phyloP scores from a whole-genome alignment of 768 basidiomycete species.

The Lepiota subincarnata region DNA sequence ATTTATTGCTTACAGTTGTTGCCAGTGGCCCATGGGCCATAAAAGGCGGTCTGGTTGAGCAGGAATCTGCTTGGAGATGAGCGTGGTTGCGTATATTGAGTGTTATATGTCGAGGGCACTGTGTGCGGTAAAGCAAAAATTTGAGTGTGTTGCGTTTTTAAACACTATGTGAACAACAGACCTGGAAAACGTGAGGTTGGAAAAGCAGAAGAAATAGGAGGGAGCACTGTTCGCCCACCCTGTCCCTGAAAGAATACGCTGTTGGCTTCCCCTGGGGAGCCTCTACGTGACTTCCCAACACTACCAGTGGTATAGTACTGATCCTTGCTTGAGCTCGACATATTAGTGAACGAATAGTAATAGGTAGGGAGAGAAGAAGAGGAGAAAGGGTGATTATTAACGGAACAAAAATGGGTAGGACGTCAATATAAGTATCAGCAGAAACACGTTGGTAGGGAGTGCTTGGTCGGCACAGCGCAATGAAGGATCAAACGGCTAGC shows the following conservation, averaged over 20 bases:
- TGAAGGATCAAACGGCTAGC: conserved; percentile 39
- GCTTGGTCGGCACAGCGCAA: conserved; percentile 16
- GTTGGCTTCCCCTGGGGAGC: conserved; percentile 64
- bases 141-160: conserved; percentile 51
- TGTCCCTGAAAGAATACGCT: conserved; percentile 69
- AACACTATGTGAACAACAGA: conserved; percentile 63
- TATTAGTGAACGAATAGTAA: conserved; percentile 59
- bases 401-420: conserved; percentile 36
- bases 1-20: conserved; percentile 28
- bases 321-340: conserved; percentile 69
- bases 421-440: conserved; percentile 37
- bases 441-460: conserved; percentile 20
- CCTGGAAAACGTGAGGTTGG: conserved; percentile 89
- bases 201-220: conserved; percentile 81
- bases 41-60: conserved; percentile 36
- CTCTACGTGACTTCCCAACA: conserved; percentile 64
- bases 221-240: conserved; percentile 87
- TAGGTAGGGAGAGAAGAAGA: conserved; percentile 46
- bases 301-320: conserved; percentile 61
- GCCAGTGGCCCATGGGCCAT: conserved; percentile 34
- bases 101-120: conserved; percentile 59
- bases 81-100: conserved; percentile 61
- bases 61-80: conserved; percentile 54
- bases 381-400: conserved; percentile 43
- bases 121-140: conserved; percentile 43